Evolutionary conservation across 2,329 filamentous ascomycete genomes (phyloP).

Genomic region (Ambrosiella xylebori): DNA sequence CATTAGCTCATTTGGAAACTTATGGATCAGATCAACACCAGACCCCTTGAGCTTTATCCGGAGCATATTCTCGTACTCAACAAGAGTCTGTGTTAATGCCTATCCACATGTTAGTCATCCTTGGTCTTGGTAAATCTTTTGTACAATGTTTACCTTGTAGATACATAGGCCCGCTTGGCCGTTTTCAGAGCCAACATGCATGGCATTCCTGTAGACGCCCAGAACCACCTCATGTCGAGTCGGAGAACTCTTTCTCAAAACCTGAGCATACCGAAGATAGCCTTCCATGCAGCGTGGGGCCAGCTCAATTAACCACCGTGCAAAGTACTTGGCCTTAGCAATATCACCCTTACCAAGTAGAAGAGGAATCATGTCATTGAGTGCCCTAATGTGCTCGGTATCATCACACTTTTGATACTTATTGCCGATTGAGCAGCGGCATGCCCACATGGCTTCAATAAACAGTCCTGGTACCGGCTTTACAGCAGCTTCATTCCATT

Average conservation of each 20-base stretch:
- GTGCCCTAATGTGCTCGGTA: constrained; percentile 22
- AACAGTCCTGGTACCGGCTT: constrained; percentile 18
- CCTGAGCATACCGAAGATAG: constrained; percentile 26
- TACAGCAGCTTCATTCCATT: constrained; percentile 22
- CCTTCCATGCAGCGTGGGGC: constrained; percentile 25
- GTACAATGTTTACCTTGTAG: too few species aligned
- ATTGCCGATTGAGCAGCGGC: constrained; percentile 21
- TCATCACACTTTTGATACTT: constrained; percentile 25
- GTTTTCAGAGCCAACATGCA: constrained; percentile 4
- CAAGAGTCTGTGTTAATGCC: too few species aligned
- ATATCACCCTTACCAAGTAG: constrained; percentile 22
- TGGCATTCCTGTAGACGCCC: constrained; percentile 12
- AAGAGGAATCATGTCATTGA: constrained; percentile 26
- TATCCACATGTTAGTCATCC: too few species aligned
- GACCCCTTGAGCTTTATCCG: too few species aligned
- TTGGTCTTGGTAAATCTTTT: too few species aligned
- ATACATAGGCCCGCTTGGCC: too few species aligned
- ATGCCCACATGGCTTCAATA: constrained; percentile 25
- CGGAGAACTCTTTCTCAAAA: constrained; percentile 23
- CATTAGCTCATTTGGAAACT: too few species aligned
- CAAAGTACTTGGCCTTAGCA: constrained; percentile 23
- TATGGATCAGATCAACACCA: too few species aligned
- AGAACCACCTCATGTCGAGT: constrained; percentile 19
- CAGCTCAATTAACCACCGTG: constrained; percentile 27
- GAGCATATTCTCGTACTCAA: too few species aligned